Conservation (phyloP, 2,329 filamentous ascomycete species). For the Verruconis gallopava region DNA sequence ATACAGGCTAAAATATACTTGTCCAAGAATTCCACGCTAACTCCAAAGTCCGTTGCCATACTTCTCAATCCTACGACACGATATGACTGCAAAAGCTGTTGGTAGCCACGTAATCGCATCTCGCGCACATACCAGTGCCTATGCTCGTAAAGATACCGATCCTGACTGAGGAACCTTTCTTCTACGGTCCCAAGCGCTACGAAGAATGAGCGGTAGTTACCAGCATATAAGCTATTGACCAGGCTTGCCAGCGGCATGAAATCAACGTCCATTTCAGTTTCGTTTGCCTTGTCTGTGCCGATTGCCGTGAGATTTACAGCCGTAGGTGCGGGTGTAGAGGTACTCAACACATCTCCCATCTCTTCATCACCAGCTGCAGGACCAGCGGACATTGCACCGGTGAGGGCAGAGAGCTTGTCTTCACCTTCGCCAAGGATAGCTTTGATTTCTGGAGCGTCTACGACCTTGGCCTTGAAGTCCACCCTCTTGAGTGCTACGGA, state of each 20-base stretch:
- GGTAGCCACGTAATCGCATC: conserved; percentile 93
- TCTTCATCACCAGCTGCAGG: conserved; percentile 65
- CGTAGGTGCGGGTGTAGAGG: conserved; percentile 31
- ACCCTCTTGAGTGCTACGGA: conserved; percentile 91
- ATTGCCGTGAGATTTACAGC: conserved; percentile 83
- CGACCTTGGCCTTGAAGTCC: conserved; percentile 98
- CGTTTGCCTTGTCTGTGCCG: conserved; percentile 53
- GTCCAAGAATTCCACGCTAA: conserved; percentile 92
- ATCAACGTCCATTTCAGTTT: conserved; percentile 71
- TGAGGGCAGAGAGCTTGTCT: conserved; percentile 73
- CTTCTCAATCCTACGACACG: conserved; percentile 90
- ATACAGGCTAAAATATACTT: conserved; percentile 44
- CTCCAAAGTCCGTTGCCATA: conserved; percentile 95
- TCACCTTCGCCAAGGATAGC: conserved; percentile 82
- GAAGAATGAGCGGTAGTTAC: conserved; percentile 92
- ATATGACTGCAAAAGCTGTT: conserved; percentile 94
- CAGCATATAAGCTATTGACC: conserved; percentile 83
- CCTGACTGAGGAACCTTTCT: conserved; percentile 84
- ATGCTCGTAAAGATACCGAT: conserved; percentile 92
- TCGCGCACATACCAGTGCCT: conserved; percentile 95
- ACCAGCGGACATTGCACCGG: conserved; percentile 68
- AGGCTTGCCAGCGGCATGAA: conserved; percentile 79
- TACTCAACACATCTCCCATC: conserved; percentile 47
- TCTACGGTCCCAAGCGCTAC: conserved; percentile 78
- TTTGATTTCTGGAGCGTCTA: conserved; percentile 96